phyloP scores from a whole-genome alignment of 176 grass and related monocot genomes.

The Triticum timopheevii region DNA sequence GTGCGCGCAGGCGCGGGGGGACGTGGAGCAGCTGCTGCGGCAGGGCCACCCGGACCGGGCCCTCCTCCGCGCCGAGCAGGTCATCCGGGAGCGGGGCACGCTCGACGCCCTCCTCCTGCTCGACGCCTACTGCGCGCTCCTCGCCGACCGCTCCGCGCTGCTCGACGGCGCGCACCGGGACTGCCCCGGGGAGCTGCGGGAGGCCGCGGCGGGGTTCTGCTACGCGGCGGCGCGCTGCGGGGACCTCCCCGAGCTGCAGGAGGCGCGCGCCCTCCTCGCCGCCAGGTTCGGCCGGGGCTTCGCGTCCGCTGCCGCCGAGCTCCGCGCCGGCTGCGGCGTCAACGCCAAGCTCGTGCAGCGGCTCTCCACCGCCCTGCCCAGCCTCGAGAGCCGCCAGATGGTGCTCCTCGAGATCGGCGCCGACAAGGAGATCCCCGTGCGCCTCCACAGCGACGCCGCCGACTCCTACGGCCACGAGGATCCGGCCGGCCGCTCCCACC shows the following conservation, averaged over 20 bases:
- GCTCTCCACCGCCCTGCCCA: constrained; percentile 67
- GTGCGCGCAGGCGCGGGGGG: constrained; percentile 56
- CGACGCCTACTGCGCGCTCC: constrained; percentile 62
- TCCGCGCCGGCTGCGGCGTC: constrained; percentile 61
- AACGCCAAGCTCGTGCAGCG: constrained; percentile 82
- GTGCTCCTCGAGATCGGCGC: constrained; percentile 76
- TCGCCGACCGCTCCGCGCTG: constrained; percentile 52
- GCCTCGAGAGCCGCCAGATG: constrained; percentile 61
- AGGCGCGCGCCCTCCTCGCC: constrained; percentile 46
- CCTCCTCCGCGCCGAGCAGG: constrained; percentile 80
- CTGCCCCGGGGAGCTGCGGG: constrained; percentile 87
- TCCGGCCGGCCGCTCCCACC: not conserved
- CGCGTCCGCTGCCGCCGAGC: constrained; percentile 41
- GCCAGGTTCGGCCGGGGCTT: constrained; percentile 74
- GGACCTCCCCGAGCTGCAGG: constrained; percentile 78
- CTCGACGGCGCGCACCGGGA: constrained; percentile 54
- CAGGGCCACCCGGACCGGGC: constrained; percentile 72
- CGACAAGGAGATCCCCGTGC: constrained; percentile 67
- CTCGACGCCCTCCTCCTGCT: constrained; percentile 63
- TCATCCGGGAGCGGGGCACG: constrained; percentile 68
- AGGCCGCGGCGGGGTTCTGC: constrained; percentile 64
- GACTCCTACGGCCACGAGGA: not conserved
- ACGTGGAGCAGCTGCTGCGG: constrained; percentile 81
- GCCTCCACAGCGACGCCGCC: constrained; percentile 24
- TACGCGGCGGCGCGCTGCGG: constrained; percentile 71